Percentiles rank a stretch among this genome's conserved stretches.
These are phyloP conservation scores for Pseudogymnoascus sp. DNA, from an alignment of 2,329 filamentous ascomycete genomes.

Conservation along the genomic window DNA sequence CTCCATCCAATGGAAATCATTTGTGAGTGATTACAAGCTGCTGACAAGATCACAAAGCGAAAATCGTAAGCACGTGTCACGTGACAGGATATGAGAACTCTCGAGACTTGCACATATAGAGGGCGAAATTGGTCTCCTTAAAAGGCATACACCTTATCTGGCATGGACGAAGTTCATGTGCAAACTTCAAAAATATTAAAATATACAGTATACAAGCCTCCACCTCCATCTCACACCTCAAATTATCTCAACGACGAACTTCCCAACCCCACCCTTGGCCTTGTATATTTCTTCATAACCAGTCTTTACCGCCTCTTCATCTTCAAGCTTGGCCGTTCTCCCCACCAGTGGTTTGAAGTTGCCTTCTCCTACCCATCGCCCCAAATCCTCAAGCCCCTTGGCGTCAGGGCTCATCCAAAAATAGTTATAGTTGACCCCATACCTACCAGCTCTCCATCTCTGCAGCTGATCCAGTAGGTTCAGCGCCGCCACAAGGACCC, in stretches of 20 bases:
- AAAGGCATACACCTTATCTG: not conserved
- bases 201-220: not conserved
- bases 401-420: conserved; percentile 30
- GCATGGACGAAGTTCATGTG: not conserved
- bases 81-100: not conserved
- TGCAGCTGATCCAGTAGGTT: conserved; percentile 27
- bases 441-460: conserved; percentile 28
- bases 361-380: conserved; percentile 24
- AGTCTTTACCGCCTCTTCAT: conserved; percentile 32
- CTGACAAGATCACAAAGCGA: not conserved
- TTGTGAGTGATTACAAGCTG: not conserved
- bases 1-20: not conserved
- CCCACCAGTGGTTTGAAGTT: conserved; percentile 32
- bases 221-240: not conserved
- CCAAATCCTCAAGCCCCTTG: conserved; percentile 29
- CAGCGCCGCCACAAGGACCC: conserved; percentile 21
- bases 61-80: not conserved
- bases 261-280: conserved; percentile 36
- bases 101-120: not conserved
- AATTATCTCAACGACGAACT: conserved; percentile 30
- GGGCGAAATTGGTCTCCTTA: not conserved
- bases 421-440: conserved; percentile 33
- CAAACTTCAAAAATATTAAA: not conserved
- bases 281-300: conserved; percentile 32
- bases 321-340: conserved; percentile 26